phyloP scores from a whole-genome alignment of 2,329 filamentous ascomycete species.

The Venturia nashicola region DNA sequence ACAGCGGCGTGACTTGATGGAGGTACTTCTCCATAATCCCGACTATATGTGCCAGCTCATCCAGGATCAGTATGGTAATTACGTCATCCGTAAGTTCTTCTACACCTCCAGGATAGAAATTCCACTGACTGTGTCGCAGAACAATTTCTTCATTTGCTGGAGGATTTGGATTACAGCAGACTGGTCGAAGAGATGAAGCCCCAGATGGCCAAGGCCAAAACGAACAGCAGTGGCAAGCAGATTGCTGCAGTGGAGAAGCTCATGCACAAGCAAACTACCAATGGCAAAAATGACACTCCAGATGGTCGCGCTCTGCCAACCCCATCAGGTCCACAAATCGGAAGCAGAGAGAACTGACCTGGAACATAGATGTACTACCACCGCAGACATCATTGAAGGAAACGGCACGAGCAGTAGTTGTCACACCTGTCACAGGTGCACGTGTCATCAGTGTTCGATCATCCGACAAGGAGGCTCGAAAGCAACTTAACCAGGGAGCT shows the following conservation, averaged over 20 bases:
- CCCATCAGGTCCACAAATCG: neutral
- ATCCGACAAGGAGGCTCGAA: too few species aligned
- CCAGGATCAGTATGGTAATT: constrained; percentile 88
- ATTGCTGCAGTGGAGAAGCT: constrained; percentile 34
- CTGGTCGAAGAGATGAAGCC: constrained; percentile 31
- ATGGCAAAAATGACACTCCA: neutral
- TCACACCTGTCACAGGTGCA: too few species aligned
- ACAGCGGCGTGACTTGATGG: constrained; percentile 58
- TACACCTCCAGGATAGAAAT: neutral
- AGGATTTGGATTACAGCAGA: constrained; percentile 26
- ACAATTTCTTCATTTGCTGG: constrained; percentile 53
- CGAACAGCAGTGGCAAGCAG: constrained; percentile 30
- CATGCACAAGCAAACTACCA: constrained; percentile 22
- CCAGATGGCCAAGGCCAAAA: constrained; percentile 32
- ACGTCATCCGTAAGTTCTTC: constrained; percentile 73
- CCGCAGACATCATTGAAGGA: too few species aligned
- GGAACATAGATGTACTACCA: too few species aligned
- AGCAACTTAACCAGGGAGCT: neutral
- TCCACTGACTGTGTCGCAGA: constrained; percentile 38
- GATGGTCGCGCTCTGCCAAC: neutral
- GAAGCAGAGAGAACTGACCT: too few species aligned
- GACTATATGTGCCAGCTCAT: constrained; percentile 49
- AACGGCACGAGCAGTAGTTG: too few species aligned
- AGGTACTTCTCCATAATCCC: constrained; percentile 15
- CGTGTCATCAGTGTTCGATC: too few species aligned